These are phyloP conservation scores for Eimeria zaria DNA, from an alignment of 169 alveolate species.

Conservation along the genomic window DNA sequence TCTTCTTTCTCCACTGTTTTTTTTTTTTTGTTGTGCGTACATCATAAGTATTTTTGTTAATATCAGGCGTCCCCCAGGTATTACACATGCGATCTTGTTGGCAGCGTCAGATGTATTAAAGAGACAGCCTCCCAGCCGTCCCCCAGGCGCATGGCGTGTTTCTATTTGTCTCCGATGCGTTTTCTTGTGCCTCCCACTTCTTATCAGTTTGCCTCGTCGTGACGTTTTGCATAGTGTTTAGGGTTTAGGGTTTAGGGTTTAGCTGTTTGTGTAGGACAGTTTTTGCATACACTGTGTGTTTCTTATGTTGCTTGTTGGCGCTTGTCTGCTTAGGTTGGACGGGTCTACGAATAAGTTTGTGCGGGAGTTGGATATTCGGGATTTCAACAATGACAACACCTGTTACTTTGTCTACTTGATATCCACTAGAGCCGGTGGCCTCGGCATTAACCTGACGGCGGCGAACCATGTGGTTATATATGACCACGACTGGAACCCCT, in stretches of 20 bases:
- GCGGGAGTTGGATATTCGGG: constrained; percentile 95
- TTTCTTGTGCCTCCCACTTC: background rate
- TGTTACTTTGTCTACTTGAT: constrained; percentile 93
- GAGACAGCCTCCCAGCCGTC: too few species aligned
- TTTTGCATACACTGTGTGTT: background rate
- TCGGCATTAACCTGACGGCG: constrained; percentile 97
- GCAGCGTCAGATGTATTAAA: too few species aligned
- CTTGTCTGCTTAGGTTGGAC: constrained; percentile 89
- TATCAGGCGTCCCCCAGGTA: too few species aligned
- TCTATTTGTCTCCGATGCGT: too few species aligned
- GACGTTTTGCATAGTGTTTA: background rate
- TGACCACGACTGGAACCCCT: constrained; percentile 99
- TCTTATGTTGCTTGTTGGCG: background rate
- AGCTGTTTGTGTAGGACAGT: background rate
- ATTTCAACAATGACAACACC: constrained; percentile 92
- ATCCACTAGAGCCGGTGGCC: constrained; percentile 98
- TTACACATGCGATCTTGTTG: too few species aligned
- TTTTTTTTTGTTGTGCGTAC: too few species aligned
- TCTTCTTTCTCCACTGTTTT: too few species aligned
- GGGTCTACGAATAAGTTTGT: constrained; percentile 95
- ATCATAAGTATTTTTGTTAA: too few species aligned
- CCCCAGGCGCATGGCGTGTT: too few species aligned
- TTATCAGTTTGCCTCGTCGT: background rate
- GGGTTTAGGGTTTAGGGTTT: too few species aligned
- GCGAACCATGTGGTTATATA: constrained; percentile 99